phyloP scores from a whole-genome alignment of 768 basidiomycete genomes.

The Gloeostereum incarnatum region DNA sequence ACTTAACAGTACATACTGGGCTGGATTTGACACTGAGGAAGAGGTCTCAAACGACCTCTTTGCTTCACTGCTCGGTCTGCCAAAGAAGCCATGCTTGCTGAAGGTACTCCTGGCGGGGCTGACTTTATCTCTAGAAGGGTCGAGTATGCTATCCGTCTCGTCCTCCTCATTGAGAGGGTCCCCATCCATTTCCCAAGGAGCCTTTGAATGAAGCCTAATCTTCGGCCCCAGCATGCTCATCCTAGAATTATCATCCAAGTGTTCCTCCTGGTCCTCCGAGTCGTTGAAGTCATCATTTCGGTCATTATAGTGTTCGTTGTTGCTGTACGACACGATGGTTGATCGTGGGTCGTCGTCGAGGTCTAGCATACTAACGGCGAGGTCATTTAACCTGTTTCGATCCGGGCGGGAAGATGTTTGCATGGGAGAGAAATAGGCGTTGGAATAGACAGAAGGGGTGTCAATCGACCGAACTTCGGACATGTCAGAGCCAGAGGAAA shows the following conservation, averaged over 20 bases:
- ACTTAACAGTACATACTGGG: conserved; percentile 56
- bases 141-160: conserved; percentile 29
- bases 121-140: conserved; percentile 19
- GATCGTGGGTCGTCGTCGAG: conserved; percentile 42
- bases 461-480: too few species aligned
- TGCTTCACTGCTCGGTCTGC: conserved; percentile 38
- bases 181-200: conserved; percentile 72
- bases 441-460: conserved; percentile 64
- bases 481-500: conserved; percentile 46
- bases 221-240: conserved; percentile 76
- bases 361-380: conserved; percentile 44
- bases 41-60: conserved; percentile 55
- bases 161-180: conserved; percentile 34
- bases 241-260: conserved; percentile 36
- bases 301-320: conserved; percentile 18
- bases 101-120: conserved; percentile 16
- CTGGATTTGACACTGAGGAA: conserved; percentile 36
- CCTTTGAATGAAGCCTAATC: conserved; percentile 73
- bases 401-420: conserved; percentile 14
- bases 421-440: conserved; percentile 46
- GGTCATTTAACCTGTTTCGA: conserved; percentile 34
- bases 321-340: conserved; percentile 19
- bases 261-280: conserved; percentile 28
- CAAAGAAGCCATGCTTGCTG: conserved; percentile 54
- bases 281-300: conserved; percentile 19